Evolutionary conservation across 441 rosid genomes (phyloP), one percentile per base, ranked within the genome.

Genomic region (Aleurites moluccanus): DNA sequence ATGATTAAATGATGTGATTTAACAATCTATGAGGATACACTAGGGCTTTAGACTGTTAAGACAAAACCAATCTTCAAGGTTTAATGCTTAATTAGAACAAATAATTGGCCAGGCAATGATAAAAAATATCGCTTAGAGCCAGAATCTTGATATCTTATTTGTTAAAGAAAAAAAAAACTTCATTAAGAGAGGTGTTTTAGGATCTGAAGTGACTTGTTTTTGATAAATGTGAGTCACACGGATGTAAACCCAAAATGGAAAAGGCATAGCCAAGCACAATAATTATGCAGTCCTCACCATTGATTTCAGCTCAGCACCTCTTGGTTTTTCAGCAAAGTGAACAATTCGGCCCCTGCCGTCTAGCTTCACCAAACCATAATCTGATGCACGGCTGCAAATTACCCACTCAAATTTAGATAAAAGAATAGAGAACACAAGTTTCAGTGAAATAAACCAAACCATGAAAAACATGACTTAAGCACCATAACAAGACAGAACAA

Each of bases 261-360:
- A 65, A 45, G 20, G 65, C 6, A 57, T 38, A 27, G 65, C 42
- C 15, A 67, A 6, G 45, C 28, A 72, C 20, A 10, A 20, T 20
- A 77, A 65, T 49, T 27, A 44, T 59, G 49, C 28, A 30, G 60
- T 64, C 47, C 82, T 77, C 85, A 92, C 99, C 99, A 92, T 92
- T 83, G 91, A 86, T 80, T 84, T 86, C 78, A 89, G 89, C 81
- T 89, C 88, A 60, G 84, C 78, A 69, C 93, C 93, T 70, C 56
- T 87, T 56, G 99, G 99, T 80, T 96, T 96, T 78, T 96, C 97
- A 65, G 91, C 82, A 74, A 96, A 96, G 38, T 93, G 89, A 72
- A 85, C 71, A 21, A 96, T 77, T 73, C 79, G 85, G 20, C 97
- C 97, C 55, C 80, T 82, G 79, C 85, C 79, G 67, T 92, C 97